A percentile compares a stretch with the other conserved stretches of the same genome.
Conservation (phyloP, 2,329 filamentous ascomycete species). For the Epicoccum sorghinum region DNA sequence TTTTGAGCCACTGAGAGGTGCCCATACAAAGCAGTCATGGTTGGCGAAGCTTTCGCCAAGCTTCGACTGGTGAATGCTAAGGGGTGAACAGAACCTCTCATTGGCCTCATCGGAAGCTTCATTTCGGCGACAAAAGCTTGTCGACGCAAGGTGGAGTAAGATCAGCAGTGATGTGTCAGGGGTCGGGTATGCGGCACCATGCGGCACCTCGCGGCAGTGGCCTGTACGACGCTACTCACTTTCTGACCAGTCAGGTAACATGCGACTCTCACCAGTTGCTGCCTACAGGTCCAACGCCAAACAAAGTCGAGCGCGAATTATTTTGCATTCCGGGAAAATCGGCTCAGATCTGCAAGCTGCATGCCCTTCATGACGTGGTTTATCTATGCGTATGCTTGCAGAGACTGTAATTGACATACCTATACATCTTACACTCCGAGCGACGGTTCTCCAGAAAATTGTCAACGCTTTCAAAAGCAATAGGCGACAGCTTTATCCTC, state of each 20-base stretch:
- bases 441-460: too few relatives aligned
- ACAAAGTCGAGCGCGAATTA: too few relatives aligned
- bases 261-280: too few relatives aligned
- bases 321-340: too few relatives aligned
- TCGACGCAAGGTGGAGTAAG: slow-evolving; percentile 8
- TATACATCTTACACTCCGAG: too few relatives aligned
- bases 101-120: slow-evolving; percentile 8
- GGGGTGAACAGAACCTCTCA: neutral
- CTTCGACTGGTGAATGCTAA: slow-evolving; percentile 1
- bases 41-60: slow-evolving; percentile 14
- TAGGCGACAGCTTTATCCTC: too few relatives aligned
- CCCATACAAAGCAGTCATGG: neutral
- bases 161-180: slow-evolving; percentile 6
- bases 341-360: too few relatives aligned
- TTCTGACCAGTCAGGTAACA: neutral
- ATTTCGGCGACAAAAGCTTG: slow-evolving; percentile 10
- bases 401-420: too few relatives aligned
- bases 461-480: too few relatives aligned
- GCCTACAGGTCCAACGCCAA: too few relatives aligned
- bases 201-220: neutral
- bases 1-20: neutral
- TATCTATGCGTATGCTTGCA: too few relatives aligned
- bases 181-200: slow-evolving; percentile 11
- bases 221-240: slow-evolving; percentile 1
- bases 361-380: too few relatives aligned